Evolutionary conservation across 2,329 filamentous ascomycete species (phyloP), one percentile per base, ranked within the genome.

Genomic region (Gaeumannomyces tritici): DNA sequence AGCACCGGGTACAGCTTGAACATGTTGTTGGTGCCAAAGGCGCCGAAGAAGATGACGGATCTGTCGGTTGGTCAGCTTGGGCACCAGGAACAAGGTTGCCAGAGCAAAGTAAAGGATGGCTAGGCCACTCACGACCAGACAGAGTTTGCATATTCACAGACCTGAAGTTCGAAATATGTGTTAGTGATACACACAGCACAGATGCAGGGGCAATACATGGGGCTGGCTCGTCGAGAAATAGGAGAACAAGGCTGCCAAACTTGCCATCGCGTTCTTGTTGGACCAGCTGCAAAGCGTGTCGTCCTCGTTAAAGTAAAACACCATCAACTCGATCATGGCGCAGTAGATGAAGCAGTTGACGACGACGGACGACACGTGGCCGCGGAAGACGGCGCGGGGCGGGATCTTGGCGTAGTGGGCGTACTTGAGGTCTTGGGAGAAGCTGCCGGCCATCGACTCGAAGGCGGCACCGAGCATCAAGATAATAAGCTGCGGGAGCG

Each of bases 311-410:
- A 70, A 71, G 58, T 71, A 71, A 55, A 71, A 71, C 35, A 79
- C 70, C 63, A 77, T 74, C 63, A 77, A 77, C 66, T 79, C 72
- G 28, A 78, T 74, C 1, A 74, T 77, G 18, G 72, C 75, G 2
- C 74, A 71, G 28, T 74, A 74, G 13, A 77, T 74, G 64, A 78
- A 75, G 64, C 71, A 73, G 9, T 73, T 75, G 63, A 76, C 70
- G 63, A 80, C 67, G 55, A 78, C 78, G 55, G 77, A 77, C 51
- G 73, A 73, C n/a, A 80, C 73, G 66, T 81, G 71, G 59, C 70
- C 69, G 31, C 75, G 66, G 67, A 76, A 78, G 8, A 77, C 72
- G 27, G 75, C 73, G 26, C 76, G 69, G 13, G 75, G 76, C 8
- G 76, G 69, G 61, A 77, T 74, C 68, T 77, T 76, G 70, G 70